Percentiles rank a stretch among this genome's conserved stretches.
phyloP scores from a whole-genome alignment of 371 early-diverging fungal genomes.

The Mucor piriformis region DNA sequence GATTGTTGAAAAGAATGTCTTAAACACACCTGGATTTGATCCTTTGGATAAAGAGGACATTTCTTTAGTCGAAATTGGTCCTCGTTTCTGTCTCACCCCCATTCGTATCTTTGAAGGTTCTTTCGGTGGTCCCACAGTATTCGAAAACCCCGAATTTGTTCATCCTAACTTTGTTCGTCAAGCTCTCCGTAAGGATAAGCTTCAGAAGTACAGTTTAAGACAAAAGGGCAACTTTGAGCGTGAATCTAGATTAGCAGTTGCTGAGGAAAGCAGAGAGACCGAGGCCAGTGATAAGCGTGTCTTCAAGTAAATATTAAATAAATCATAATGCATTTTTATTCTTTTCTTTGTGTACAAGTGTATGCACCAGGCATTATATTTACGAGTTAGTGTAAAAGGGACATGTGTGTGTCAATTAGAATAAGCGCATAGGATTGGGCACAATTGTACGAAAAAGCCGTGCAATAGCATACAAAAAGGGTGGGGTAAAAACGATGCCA shows the following conservation, averaged over 20 bases:
- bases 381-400: too few species aligned
- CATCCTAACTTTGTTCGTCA: constrained; percentile 73
- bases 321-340: constrained; percentile 5
- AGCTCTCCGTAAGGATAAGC: constrained; percentile 54
- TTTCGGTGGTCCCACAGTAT: constrained; percentile 91
- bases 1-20: constrained; percentile 59
- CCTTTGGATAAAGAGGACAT: constrained; percentile 70
- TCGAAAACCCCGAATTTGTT: constrained; percentile 87
- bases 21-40: constrained; percentile 55
- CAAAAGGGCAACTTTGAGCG: constrained; percentile 49
- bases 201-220: constrained; percentile 56
- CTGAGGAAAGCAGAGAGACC: constrained; percentile 55
- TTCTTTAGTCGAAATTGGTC: constrained; percentile 95
- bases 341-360: too few species aligned
- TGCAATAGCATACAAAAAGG: too few species aligned
- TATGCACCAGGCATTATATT: too few species aligned
- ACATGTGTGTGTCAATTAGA: too few species aligned
- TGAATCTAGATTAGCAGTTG: constrained; percentile 50
- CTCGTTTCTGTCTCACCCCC: constrained; percentile 91
- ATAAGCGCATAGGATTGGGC: too few species aligned
- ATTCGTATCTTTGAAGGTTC: constrained; percentile 94
- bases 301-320: constrained; percentile 47
- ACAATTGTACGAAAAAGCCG: too few species aligned
- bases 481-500: too few species aligned
- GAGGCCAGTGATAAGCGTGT: constrained; percentile 59